These are phyloP conservation scores for Moricandia moricandioides DNA, from an alignment of 345 rosid species.

Conservation along the genomic window DNA sequence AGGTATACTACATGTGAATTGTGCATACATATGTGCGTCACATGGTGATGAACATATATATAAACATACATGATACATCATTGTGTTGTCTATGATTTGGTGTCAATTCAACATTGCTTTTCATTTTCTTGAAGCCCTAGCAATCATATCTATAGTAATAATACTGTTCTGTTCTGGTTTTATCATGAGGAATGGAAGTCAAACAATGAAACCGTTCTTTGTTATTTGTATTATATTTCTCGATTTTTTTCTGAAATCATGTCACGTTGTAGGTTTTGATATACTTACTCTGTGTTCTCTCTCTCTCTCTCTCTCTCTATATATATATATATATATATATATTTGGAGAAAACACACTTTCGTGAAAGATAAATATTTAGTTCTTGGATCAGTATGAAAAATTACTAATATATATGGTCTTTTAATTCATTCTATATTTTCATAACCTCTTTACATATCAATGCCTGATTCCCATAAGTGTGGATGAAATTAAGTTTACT, in stretches of 20 bases:
- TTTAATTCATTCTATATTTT: not conserved
- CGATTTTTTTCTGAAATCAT: slow-evolving; percentile 3
- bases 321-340: not conserved
- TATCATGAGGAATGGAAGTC: slow-evolving; percentile 1
- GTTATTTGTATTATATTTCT: not conserved
- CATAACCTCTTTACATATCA: not conserved
- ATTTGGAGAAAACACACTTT: not conserved
- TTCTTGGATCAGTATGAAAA: slow-evolving; percentile 8
- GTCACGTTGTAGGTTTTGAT: slow-evolving; percentile 3
- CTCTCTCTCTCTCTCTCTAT: not conserved
- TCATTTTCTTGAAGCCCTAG: slow-evolving; percentile 23
- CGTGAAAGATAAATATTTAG: slow-evolving; percentile 2
- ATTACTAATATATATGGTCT: not conserved
- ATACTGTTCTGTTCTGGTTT: slow-evolving; percentile 4
- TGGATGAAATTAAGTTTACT: slow-evolving; percentile 20
- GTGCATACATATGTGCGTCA: not conserved
- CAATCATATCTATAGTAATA: not conserved
- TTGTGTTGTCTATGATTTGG: not conserved
- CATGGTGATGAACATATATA: not conserved
- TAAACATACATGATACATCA: not conserved
- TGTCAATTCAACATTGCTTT: slow-evolving; percentile 21
- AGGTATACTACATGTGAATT: slow-evolving; percentile 2
- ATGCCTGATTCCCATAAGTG: slow-evolving; percentile 11
- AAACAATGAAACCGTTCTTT: not conserved
- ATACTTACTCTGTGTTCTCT: not conserved